These are phyloP conservation scores for Warburgia ugandensis DNA, from an alignment of 164 flowering plant genomes.

Conservation along the genomic window DNA sequence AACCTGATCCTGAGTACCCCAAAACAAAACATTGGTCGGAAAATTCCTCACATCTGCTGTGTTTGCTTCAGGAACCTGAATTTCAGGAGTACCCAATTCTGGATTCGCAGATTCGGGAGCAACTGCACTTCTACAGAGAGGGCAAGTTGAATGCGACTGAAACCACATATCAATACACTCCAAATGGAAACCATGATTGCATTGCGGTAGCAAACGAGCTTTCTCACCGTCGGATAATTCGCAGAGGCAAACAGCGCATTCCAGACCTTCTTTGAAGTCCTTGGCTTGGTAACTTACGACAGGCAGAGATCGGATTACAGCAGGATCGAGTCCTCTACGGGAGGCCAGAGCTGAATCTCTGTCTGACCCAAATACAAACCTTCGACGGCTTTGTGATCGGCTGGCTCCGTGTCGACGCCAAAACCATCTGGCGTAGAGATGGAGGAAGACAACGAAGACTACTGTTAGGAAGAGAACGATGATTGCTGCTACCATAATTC, in stretches of 20 bases:
- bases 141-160: constrained; percentile 60
- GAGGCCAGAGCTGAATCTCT: constrained; percentile 28
- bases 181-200: constrained; percentile 61
- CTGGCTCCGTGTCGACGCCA: constrained; percentile 46
- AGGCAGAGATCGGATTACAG: constrained; percentile 15
- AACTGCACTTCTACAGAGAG: constrained; percentile 41
- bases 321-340: constrained; percentile 4
- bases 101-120: background rate
- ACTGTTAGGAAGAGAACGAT: constrained; percentile 50
- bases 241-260: constrained; percentile 54
- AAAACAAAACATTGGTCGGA: constrained; percentile 12
- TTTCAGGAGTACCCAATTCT: background rate
- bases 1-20: constrained; percentile 13
- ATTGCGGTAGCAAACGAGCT: constrained; percentile 40
- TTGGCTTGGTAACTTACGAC: constrained; percentile 19
- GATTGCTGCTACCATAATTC: constrained; percentile 49
- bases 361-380: background rate
- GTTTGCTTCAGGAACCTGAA: constrained; percentile 1
- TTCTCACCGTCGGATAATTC: constrained; percentile 48
- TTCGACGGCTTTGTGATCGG: too few relatives aligned
- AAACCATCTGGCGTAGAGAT: constrained; percentile 67
- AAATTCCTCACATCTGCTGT: constrained; percentile 6
- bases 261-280: constrained; percentile 35
- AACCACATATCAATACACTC: constrained; percentile 79
- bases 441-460: constrained; percentile 53